Evolutionary conservation across 1,284 basidiomycete species (phyloP), one percentile per base, ranked within the genome.

Genomic region (Rhizoctonia solani): DNA sequence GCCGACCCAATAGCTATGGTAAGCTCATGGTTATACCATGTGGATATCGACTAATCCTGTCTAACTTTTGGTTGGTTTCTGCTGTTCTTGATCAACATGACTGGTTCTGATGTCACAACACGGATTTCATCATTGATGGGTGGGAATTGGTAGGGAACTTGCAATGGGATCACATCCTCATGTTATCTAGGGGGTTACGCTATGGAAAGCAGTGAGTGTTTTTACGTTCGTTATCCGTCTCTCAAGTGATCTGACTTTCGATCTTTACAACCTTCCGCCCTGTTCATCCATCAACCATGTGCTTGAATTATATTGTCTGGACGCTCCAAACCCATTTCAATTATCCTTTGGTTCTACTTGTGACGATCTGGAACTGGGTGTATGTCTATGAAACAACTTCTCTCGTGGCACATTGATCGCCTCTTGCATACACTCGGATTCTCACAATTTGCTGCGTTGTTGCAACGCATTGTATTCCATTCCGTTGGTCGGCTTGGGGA

Each of bases 1-100:
- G 87, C 86, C 1, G 91, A 93, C 74, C 90, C 92, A 0, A 91
- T 92, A 69, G 70, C 73, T 16, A 71, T 72, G 71, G 53, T 66
- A 34, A 25, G 61, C 54, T 50, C 49, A 50, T 46, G n/a, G n/a
- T n/a, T n/a, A n/a, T 41, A 44, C 42, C 34, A 47, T 19, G 27
- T n/a, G 53, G 32, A n/a, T 46, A 14, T 27, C 41, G 23, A 39
- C 46, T 21, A 34, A 32, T 4, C 25, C 3, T 37, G 46, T 14
- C 16, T 49, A 32, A 16, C 25, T 34, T 14, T 37, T 37, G 47
- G 50, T 49, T 49, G 49, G 27, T 11, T 50, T 50, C 23, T 53
- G 21, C 19, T 52, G 34, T 32, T 52, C 42, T 13, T 63, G 47
- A 9, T 47, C n/a, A n/a, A n/a, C n/a, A 13, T 21, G 44, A 32